Evolutionary conservation across 495 filamentous ascomycete species (phyloP), one percentile per base, ranked within the genome.

Genomic region (Podospora didyma): DNA sequence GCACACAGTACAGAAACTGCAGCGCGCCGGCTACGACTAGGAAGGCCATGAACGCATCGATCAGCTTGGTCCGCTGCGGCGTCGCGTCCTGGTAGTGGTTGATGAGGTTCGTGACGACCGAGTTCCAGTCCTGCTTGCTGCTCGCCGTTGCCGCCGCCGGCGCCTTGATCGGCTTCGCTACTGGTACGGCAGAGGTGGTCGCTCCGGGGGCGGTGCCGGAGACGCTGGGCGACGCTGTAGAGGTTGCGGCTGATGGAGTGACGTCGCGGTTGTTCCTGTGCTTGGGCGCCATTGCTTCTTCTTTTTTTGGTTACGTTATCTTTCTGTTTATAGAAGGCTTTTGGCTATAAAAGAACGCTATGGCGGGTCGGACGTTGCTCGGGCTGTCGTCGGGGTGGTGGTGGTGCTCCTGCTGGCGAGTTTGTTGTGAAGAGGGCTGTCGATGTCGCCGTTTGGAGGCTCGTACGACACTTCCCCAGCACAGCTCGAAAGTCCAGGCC

Each of bases 41-140:
- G 67, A 97, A 99, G 2, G 69, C 86, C 88, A 97, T 86, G 73
- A 97, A 99, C 17, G 79, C 82, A 73, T 99, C 94, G 28, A 97
- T 77, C 57, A 99, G 83, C 79, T 96, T 91, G 46, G 89, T 92
- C 35, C 93, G 86, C 80, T 95, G 90, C 56, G 93, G 86, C 23
- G 94, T 97, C 49, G 79, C 77, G 45, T 87, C 72, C 22, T 83
- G 65, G 72, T 98, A 98, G 63, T 89, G 84, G 57, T 85, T 76
- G 81, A 85, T 85, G 48, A 96, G 75, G 76, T 81, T 73, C 73
- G 73, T 57, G 71, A 79, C 55, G 67, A 75, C 64, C 70, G 69
- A 58, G 63, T 75, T 63, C 65, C 66, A 68, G 46, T 48, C 58
- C 54, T 67, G 64, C 7, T 41, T 26, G 7, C 19, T 26, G 28